Evolutionary conservation across 768 basidiomycete genomes (phyloP), one percentile per base, ranked within the genome.

Genomic region (Sporobolomyces phaffii): DNA sequence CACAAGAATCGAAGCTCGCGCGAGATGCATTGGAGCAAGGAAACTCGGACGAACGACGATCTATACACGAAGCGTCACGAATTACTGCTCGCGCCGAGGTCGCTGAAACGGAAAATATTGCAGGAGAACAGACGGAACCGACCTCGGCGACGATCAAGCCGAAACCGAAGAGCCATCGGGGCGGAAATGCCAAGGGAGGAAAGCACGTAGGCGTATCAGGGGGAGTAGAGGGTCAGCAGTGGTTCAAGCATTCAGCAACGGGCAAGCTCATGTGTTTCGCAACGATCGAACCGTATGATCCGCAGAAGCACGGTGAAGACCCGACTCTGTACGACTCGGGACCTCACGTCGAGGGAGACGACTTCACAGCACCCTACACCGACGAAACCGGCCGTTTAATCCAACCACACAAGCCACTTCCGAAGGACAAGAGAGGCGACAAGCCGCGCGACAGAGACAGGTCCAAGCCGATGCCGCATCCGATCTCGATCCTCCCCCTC

Each of bases 311-410:
- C 18, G 54, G 43, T 18, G 54, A 43, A 22, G 57, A 64, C 38
- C 63, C 63, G 29, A 64, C 63, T 15, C 40, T 59, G 26, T 64
- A 64, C 63, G 63, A 49, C 38, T 57, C 63, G 11, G 17, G 17
- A 17, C 47, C 36, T 26, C 54, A 56, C 40, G 34, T 20, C 8
- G 13, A 52, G 31, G 17, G 18, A 54, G 52, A 54, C 10, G 18
- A 13, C 11, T 36, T 54, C 6, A 9, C 38, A 3, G 38, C 38
- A 18, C 34, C 48, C 9, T 15, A 28, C 24, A 41, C 40, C 3
- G 60, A 43, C 5, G 38, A 41, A 17, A 24, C 26, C 26, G 47
- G 38, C 40, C 3, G 14, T 9, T 13, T 54, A 2, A 26, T 54
- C 17, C 33, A 31, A 45, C 28, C 38, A 9, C 34, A 28, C 14